phyloP scores from a whole-genome alignment of 331 rosid species.

The Phaseolus coccineus region DNA sequence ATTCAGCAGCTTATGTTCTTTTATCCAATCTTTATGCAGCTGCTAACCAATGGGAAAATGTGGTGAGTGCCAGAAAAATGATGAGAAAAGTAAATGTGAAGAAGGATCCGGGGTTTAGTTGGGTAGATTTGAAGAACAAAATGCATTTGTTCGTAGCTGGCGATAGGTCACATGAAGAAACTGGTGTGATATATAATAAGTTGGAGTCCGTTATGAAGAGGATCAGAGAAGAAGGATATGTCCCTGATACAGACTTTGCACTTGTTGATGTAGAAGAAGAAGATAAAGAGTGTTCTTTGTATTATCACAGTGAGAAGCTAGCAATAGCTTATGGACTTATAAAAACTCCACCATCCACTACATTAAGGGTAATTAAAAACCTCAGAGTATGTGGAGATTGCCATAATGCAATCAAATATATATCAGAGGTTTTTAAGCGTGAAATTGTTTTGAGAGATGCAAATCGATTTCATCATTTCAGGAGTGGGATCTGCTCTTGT shows the following conservation, averaged over 20 bases:
- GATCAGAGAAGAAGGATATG: conserved; percentile 75
- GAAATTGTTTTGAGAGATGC: conserved; percentile 83
- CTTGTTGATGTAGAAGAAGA: conserved; percentile 77
- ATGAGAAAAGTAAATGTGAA: conserved; percentile 73
- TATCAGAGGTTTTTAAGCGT: conserved; percentile 62
- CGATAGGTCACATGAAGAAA: conserved; percentile 72
- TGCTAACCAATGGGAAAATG: conserved; percentile 79
- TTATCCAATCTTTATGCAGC: conserved; percentile 80
- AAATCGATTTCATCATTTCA: conserved; percentile 79
- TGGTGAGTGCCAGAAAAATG: conserved; percentile 62
- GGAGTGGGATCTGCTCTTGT: conserved; percentile 72
- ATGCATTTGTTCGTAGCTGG: conserved; percentile 79
- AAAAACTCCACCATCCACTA: conserved; percentile 58
- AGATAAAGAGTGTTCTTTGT: conserved; percentile 73
- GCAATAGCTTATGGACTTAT: conserved; percentile 74
- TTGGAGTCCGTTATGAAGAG: conserved; percentile 65
- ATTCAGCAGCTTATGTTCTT: conserved; percentile 77
- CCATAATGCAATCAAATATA: conserved; percentile 75
- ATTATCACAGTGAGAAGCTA: conserved; percentile 76
- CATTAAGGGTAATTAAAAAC: conserved; percentile 70
- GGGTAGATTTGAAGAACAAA: conserved; percentile 81
- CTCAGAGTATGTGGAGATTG: conserved; percentile 86
- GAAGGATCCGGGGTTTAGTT: conserved; percentile 90
- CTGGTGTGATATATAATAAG: conserved; percentile 59
- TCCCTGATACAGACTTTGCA: conserved; percentile 72